Percentiles rank a stretch among this genome's conserved stretches.
Evolutionary conservation across 495 filamentous ascomycete species (phyloP).

Genomic region (Antarctomyces pellizariae): DNA sequence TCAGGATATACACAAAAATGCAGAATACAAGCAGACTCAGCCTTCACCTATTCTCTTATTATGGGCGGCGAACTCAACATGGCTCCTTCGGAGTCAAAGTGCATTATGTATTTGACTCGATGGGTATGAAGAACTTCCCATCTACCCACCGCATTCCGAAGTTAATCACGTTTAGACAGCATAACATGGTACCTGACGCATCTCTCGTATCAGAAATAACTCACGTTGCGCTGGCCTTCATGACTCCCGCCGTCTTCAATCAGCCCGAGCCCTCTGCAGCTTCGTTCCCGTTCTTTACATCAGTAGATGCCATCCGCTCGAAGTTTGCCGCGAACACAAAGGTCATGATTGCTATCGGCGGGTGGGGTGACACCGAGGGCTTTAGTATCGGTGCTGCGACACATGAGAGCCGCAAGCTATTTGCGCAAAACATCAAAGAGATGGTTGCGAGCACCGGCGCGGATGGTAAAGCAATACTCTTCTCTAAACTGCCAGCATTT

Average conservation of each 20-base stretch:
- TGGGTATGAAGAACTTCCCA: neutral
- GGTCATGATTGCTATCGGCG: constrained; percentile 47
- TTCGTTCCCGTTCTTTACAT: constrained; percentile 34
- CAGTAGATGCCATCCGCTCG: constrained; percentile 28
- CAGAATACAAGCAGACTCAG: too few species aligned
- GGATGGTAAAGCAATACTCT: constrained; percentile 20
- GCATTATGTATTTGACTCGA: too few species aligned
- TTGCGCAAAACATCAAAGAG: constrained; percentile 36
- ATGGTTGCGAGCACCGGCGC: constrained; percentile 39
- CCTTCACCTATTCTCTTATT: too few species aligned
- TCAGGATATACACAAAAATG: too few species aligned
- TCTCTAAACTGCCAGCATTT: neutral
- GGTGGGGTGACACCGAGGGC: constrained; percentile 45
- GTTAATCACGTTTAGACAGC: constrained; percentile 18
- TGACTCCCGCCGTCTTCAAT: constrained; percentile 36
- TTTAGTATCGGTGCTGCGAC: constrained; percentile 34
- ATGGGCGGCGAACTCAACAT: too few species aligned
- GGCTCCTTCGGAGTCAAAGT: too few species aligned
- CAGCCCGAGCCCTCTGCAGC: constrained; percentile 16
- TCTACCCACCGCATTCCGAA: neutral
- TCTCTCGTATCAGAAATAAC: constrained; percentile 25
- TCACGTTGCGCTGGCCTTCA: constrained; percentile 48
- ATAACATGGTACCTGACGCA: constrained; percentile 23
- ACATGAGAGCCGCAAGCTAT: constrained; percentile 25
- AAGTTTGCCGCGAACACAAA: constrained; percentile 35